A percentile compares a stretch with the other conserved stretches of the same genome.
Evolutionary conservation across 768 basidiomycete genomes (phyloP).

Genomic region (Goffeauzyma gilvescens): DNA sequence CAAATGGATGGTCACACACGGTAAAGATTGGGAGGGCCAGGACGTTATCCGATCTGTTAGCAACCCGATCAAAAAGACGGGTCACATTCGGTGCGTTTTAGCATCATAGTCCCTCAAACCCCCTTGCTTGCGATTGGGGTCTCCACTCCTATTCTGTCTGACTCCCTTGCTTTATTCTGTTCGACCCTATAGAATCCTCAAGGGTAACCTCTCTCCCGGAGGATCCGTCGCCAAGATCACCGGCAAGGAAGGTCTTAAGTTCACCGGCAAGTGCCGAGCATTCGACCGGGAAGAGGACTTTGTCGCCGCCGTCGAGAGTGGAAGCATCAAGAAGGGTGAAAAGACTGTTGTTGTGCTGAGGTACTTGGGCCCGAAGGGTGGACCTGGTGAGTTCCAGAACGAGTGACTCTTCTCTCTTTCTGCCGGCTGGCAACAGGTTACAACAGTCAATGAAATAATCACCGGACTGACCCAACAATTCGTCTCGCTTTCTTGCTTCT

Average conservation of each 20-base stretch:
- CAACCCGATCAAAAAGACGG: slow-evolving; percentile 68
- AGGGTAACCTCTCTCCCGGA: slow-evolving; percentile 72
- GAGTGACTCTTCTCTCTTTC: background rate
- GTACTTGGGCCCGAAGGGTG: slow-evolving; percentile 91
- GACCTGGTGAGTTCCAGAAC: slow-evolving; percentile 48
- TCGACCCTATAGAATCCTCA: slow-evolving; percentile 38
- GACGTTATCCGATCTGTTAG: slow-evolving; percentile 53
- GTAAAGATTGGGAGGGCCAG: slow-evolving; percentile 47
- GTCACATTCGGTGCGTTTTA: slow-evolving; percentile 47
- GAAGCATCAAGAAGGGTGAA: slow-evolving; percentile 77
- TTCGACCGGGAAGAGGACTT: slow-evolving; percentile 85
- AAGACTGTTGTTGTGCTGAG: slow-evolving; percentile 90
- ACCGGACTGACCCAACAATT: no score
- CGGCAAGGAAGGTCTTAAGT: slow-evolving; percentile 70
- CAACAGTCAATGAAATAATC: no score
- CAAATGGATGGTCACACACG: slow-evolving; percentile 41
- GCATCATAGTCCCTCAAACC: background rate
- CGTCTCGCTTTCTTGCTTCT: no score
- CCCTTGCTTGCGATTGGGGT: background rate
- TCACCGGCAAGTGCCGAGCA: slow-evolving; percentile 75
- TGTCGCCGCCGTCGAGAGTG: slow-evolving; percentile 65
- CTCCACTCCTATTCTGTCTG: no score
- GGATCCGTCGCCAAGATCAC: slow-evolving; percentile 83
- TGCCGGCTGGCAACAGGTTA: no score
- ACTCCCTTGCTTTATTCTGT: no score